These are phyloP conservation scores for Chlorociboria aeruginascens DNA, from an alignment of 495 filamentous ascomycete species.

Conservation along the genomic window DNA sequence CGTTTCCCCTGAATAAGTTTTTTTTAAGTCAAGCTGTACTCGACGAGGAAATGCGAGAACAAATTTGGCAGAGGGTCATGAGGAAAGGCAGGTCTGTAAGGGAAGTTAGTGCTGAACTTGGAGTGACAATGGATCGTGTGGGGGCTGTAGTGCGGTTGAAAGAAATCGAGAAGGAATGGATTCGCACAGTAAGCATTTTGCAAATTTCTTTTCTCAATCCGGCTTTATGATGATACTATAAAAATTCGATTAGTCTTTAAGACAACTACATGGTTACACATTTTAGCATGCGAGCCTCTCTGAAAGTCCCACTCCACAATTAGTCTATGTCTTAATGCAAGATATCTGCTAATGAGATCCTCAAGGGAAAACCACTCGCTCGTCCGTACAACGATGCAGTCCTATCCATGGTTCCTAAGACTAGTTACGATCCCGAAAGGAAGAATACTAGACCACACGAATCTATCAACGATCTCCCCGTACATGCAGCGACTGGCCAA, in stretches of 20 bases:
- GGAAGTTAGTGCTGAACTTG: constrained; percentile 62
- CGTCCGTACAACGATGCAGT: constrained; percentile 65
- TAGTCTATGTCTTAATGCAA: constrained; percentile 1
- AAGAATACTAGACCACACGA: constrained; percentile 41
- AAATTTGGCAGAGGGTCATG: constrained; percentile 60
- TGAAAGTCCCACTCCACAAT: constrained; percentile 20
- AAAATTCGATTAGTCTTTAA: constrained; percentile 99
- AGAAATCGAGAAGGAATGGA: constrained; percentile 71
- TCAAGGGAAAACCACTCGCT: constrained; percentile 66
- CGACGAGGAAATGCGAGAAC: constrained; percentile 59
- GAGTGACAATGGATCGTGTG: constrained; percentile 76
- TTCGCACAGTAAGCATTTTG: constrained; percentile 45
- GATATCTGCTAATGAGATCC: constrained; percentile 6
- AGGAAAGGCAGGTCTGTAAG: constrained; percentile 54
- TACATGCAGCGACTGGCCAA: constrained; percentile 63
- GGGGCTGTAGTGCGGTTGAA: constrained; percentile 83
- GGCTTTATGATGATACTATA: constrained; percentile 35
- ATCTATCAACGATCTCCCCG: constrained; percentile 80
- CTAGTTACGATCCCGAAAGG: constrained; percentile 18
- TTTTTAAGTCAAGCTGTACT: constrained; percentile 68
- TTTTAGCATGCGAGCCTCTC: constrained; percentile 37
- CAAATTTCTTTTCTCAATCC: constrained; percentile 4
- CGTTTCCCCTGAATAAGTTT: constrained; percentile 64
- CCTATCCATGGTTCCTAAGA: constrained; percentile 62
- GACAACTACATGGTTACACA: constrained; percentile 75